A percentile compares a stretch with the other conserved stretches of the same genome.
These are phyloP conservation scores for Fagopyrum esculentum DNA, from an alignment of 148 eudicot species.

Conservation along the genomic window DNA sequence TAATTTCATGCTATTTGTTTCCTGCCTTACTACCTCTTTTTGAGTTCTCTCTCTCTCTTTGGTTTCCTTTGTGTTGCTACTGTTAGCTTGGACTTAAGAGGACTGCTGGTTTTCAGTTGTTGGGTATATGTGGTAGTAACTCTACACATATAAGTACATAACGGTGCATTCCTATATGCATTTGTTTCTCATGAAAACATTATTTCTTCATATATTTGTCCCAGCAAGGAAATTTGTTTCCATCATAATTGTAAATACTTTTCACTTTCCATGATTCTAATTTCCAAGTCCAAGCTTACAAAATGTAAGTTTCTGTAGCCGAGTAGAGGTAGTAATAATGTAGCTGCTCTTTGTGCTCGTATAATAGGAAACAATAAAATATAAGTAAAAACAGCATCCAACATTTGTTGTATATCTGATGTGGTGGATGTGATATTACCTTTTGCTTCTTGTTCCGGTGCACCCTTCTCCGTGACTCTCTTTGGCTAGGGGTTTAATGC, in stretches of 20 bases:
- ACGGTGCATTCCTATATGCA: neutral
- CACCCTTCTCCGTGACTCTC: neutral
- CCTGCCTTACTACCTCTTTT: neutral
- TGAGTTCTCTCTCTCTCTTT: neutral
- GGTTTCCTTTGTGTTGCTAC: neutral
- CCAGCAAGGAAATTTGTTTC: neutral
- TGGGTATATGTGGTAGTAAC: neutral
- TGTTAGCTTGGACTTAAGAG: neutral
- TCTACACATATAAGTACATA: neutral
- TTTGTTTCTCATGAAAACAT: neutral
- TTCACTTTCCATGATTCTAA: neutral
- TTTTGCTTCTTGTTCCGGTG: neutral
- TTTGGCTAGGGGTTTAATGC: neutral
- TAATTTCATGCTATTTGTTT: slow-evolving; percentile 15
- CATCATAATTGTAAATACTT: neutral
- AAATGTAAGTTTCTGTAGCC: neutral
- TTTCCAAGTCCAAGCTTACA: neutral
- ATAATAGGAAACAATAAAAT: neutral
- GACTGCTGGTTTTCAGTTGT: neutral
- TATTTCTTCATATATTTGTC: neutral
- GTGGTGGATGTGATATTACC: neutral
- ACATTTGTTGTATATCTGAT: neutral
- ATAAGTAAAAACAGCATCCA: neutral
- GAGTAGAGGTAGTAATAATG: neutral
- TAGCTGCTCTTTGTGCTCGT: neutral